phyloP scores from a whole-genome alignment of 2,329 filamentous ascomycete species.

The Ophiostoma sp. region DNA sequence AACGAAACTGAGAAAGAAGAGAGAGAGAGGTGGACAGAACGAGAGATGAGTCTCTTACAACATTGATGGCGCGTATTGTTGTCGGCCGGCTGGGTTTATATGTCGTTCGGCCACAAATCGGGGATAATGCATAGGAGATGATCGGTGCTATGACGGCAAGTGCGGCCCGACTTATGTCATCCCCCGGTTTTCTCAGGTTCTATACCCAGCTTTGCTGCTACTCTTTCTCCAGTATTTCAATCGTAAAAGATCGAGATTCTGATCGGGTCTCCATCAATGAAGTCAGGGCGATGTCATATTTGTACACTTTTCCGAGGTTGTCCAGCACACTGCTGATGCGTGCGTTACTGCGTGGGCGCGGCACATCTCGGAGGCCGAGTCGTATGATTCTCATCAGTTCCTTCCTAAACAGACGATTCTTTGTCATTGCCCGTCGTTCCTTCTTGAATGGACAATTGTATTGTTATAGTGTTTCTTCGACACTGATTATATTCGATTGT shows the following conservation, averaged over 20 bases:
- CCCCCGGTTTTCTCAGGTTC: neutral
- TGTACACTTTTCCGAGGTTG: neutral
- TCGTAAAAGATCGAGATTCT: too few relatives aligned
- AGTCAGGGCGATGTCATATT: neutral
- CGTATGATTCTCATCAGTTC: neutral
- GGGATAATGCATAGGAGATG: neutral
- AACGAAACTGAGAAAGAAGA: too few relatives aligned
- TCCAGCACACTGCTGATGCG: too few relatives aligned
- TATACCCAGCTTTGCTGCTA: neutral
- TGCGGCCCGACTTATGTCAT: constrained; percentile 7
- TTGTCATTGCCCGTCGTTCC: too few relatives aligned
- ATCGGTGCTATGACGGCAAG: neutral
- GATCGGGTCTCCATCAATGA: too few relatives aligned
- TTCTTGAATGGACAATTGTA: too few relatives aligned
- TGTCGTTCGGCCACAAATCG: neutral
- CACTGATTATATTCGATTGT: neutral
- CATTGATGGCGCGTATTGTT: too few relatives aligned
- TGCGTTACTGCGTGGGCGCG: neutral
- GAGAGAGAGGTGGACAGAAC: neutral
- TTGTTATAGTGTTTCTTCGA: too few relatives aligned
- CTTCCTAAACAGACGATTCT: too few relatives aligned
- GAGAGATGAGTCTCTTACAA: neutral
- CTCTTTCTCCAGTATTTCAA: neutral
- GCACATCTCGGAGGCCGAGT: neutral
- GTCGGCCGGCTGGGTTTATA: neutral